Evolutionary conservation across 768 basidiomycete genomes (phyloP).

Genomic region (Psilocybe cubensis): DNA sequence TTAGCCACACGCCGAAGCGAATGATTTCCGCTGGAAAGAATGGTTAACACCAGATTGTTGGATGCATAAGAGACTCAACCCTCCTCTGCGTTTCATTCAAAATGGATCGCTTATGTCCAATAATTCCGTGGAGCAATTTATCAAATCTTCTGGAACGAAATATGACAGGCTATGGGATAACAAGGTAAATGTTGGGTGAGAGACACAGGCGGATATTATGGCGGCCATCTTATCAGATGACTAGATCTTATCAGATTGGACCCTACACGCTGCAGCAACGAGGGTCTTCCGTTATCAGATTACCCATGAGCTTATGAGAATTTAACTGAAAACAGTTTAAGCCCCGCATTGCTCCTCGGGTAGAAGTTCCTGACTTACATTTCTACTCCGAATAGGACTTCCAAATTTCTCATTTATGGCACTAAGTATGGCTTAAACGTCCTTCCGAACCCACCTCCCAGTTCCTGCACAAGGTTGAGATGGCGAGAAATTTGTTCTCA

Average conservation of each 20-base stretch:
- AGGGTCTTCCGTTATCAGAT: conserved; percentile 20
- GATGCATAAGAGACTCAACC: no score
- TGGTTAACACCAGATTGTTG: no score
- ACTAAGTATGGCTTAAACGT: not conserved
- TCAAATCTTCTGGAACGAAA: not conserved
- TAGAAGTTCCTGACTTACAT: not conserved
- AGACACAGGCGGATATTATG: not conserved
- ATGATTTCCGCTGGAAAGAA: no score
- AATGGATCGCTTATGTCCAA: no score
- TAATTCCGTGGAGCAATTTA: not conserved
- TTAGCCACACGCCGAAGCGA: no score
- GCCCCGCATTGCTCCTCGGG: conserved; percentile 6
- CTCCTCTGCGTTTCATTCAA: no score
- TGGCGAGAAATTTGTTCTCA: conserved; percentile 81
- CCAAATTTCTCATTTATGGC: conserved; percentile 22
- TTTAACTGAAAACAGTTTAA: conserved; percentile 1
- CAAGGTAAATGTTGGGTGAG: not conserved
- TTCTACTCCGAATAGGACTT: conserved; percentile 13
- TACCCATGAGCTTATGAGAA: conserved; percentile 17
- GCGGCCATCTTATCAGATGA: conserved; percentile 23
- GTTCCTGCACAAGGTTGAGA: conserved; percentile 34
- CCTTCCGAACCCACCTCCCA: conserved; percentile 15
- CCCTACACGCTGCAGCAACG: conserved; percentile 8
- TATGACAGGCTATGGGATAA: not conserved
- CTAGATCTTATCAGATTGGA: conserved; percentile 39